Percentiles rank a stretch among this genome's conserved stretches.
Evolutionary conservation across 169 alveolate genomes (phyloP).

Genomic region (Cryptosporidium parvum): DNA sequence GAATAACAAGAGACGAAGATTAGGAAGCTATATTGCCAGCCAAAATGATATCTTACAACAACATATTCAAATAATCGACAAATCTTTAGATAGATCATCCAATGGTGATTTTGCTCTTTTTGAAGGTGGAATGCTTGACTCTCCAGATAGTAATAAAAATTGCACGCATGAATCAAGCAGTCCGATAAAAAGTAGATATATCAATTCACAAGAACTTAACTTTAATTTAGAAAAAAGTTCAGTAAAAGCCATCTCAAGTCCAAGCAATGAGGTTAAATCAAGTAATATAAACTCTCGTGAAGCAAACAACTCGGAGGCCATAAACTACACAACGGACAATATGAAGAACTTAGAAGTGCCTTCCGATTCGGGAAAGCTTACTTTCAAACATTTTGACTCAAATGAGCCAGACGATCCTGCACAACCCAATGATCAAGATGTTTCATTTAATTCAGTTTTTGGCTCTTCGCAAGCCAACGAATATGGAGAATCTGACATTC

Average conservation of each 20-base stretch:
- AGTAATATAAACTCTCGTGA: neutral
- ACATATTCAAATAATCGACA: slow-evolving; percentile 56
- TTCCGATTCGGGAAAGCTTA: neutral
- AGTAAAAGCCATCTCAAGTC: neutral
- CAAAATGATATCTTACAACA: slow-evolving; percentile 59
- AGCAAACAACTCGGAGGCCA: neutral
- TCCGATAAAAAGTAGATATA: neutral
- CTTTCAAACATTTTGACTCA: neutral
- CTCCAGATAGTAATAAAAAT: neutral
- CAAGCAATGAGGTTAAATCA: neutral
- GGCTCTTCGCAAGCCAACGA: neutral
- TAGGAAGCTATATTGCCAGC: slow-evolving; percentile 40
- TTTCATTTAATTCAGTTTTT: neutral
- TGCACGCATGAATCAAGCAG: neutral
- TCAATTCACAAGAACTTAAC: neutral
- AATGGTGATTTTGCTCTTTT: neutral
- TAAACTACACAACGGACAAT: neutral
- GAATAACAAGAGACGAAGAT: slow-evolving; percentile 39
- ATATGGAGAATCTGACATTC: neutral
- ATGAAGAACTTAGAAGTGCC: neutral
- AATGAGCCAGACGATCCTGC: neutral
- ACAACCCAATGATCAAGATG: neutral
- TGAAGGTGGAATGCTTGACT: neutral
- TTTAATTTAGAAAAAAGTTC: neutral
- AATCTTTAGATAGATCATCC: slow-evolving; percentile 43